Evolutionary conservation across 1,284 basidiomycete species (phyloP).

Genomic region (Clitocybe nebularis): DNA sequence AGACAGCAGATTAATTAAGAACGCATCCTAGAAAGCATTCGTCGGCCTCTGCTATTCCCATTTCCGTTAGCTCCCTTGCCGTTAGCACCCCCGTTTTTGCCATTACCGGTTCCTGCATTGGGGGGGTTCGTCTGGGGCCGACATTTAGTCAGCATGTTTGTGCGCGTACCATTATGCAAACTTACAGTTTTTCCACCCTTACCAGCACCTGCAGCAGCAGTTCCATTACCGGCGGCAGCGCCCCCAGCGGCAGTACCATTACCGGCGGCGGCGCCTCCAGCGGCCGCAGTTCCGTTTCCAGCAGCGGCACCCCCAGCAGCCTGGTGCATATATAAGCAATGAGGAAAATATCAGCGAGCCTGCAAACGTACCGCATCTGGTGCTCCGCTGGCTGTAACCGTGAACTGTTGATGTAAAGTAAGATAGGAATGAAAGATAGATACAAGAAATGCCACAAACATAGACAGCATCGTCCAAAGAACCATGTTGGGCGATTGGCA

Average conservation of each 20-base stretch:
- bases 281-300: conserved; percentile 20
- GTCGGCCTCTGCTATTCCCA: conserved; percentile 8
- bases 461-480: conserved; percentile 52
- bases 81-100: conserved; percentile 4
- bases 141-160: no score
- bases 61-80: conserved; percentile 1
- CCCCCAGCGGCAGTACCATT: neutral
- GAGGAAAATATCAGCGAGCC: conserved; percentile 9
- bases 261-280: conserved; percentile 8
- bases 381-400: conserved; percentile 25
- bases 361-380: conserved; percentile 16
- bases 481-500: conserved; percentile 56
- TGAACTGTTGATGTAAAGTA: conserved; percentile 27
- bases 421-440: neutral
- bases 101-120: neutral
- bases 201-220: neutral
- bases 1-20: neutral
- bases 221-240: neutral
- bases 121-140: neutral
- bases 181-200: no score
- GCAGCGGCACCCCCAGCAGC: conserved; percentile 1
- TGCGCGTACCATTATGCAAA: no score
- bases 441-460: conserved; percentile 28
- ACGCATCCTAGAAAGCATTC: neutral
- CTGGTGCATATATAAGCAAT: neutral